Percentiles rank a stretch among this genome's conserved stretches.
These are phyloP conservation scores for Penicillium longicatenatum DNA, from an alignment of 495 filamentous ascomycete genomes.

Conservation along the genomic window DNA sequence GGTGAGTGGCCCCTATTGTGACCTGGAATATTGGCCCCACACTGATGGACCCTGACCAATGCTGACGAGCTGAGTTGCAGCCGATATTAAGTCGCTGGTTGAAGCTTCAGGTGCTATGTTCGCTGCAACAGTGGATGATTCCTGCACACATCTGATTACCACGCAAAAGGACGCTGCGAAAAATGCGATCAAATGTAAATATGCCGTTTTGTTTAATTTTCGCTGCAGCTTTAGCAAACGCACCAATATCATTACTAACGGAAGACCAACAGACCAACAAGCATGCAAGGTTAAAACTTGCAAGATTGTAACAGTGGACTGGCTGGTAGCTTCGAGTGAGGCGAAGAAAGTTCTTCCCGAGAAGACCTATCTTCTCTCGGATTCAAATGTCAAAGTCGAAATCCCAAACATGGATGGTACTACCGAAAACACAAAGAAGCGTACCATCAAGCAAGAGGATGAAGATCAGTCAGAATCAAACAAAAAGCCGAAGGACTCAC, in stretches of 20 bases:
- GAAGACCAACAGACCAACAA: not conserved
- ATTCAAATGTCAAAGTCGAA: not conserved
- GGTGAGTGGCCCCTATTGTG: slow-evolving; percentile 26
- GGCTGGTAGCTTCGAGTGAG: slow-evolving; percentile 58
- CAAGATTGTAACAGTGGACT: slow-evolving; percentile 61
- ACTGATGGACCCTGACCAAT: not conserved
- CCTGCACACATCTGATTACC: slow-evolving; percentile 63
- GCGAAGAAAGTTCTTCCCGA: slow-evolving; percentile 46
- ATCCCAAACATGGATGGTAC: slow-evolving; percentile 10
- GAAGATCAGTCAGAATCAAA: slow-evolving; percentile 4
- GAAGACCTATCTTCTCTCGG: slow-evolving; percentile 31
- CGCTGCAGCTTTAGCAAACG: slow-evolving; percentile 1
- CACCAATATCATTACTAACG: not conserved
- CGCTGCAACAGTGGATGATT: slow-evolving; percentile 42
- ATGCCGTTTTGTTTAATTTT: not conserved
- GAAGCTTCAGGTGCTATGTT: slow-evolving; percentile 52
- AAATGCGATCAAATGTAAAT: slow-evolving; percentile 41
- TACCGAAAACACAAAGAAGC: slow-evolving; percentile 31
- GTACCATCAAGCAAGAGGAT: slow-evolving; percentile 10
- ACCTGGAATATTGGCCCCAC: not conserved
- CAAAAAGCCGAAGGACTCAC: slow-evolving; percentile 48
- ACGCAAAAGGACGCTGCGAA: slow-evolving; percentile 56
- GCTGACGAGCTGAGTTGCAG: slow-evolving; percentile 26
- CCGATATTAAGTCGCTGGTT: slow-evolving; percentile 41
- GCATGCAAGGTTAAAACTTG: slow-evolving; percentile 47